A percentile compares a stretch with the other conserved stretches of the same genome.
Conservation (phyloP, 805 yeast genomes). For the Saturnispora diversa region DNA sequence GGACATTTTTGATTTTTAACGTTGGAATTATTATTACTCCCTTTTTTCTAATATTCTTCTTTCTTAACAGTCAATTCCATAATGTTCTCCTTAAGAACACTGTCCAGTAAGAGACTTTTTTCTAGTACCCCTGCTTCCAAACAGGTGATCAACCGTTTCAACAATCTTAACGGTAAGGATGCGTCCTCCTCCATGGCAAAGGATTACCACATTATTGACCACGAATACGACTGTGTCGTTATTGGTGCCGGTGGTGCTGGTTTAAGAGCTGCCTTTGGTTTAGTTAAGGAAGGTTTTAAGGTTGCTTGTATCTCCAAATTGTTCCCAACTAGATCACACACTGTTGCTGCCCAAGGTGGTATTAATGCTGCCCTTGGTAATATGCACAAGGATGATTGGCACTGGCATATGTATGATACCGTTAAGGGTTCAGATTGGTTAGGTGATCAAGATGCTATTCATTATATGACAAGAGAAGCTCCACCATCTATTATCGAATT, state of each 20-base stretch:
- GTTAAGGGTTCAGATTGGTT: constrained; percentile 99
- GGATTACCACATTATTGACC: constrained; percentile 90
- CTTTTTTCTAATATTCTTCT: background rate
- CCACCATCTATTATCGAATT: constrained; percentile 91
- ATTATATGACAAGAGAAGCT: constrained; percentile 98
- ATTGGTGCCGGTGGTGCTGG: constrained; percentile 99
- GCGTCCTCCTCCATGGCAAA: constrained; percentile 50
- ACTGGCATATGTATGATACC: constrained; percentile 99
- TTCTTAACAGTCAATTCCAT: background rate
- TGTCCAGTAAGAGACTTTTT: constrained; percentile 24
- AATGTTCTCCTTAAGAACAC: constrained; percentile 12
- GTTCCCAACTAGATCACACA: constrained; percentile 97
- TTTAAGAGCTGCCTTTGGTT: constrained; percentile 94
- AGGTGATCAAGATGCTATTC: constrained; percentile 98
- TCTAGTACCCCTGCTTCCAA: constrained; percentile 22
- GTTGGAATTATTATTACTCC: background rate
- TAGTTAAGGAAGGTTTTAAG: constrained; percentile 93
- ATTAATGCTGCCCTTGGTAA: constrained; percentile 97
- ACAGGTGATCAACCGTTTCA: constrained; percentile 33
- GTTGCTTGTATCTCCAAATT: constrained; percentile 96
- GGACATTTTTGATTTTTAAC: constrained; percentile 3
- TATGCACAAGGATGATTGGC: constrained; percentile 98
- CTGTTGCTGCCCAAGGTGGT: constrained; percentile 99
- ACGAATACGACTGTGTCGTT: constrained; percentile 95
- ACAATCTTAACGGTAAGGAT: constrained; percentile 38